Evolutionary conservation across 441 rosid species (phyloP), one percentile per base, ranked within the genome.

Genomic region (Adansonia gregorii): DNA sequence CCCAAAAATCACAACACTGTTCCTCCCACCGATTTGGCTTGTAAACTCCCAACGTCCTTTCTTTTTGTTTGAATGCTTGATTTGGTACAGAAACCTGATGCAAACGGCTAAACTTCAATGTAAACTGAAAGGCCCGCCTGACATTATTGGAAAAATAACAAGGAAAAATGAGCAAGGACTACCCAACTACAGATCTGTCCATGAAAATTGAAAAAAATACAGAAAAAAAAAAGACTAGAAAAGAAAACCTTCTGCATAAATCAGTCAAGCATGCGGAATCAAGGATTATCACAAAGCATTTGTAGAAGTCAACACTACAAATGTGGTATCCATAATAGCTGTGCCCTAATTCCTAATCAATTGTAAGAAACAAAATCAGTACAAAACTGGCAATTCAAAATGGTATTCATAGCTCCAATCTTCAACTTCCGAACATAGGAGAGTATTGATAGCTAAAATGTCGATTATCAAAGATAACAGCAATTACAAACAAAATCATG

Each of bases 11-110:
- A 19, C 22, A 12, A 19, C 49, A 55, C 48, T 11, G 14, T 55
- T 22, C 6, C 43, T 15, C 24, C 24, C 7, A 10, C 43, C 11
- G 66, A 60, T 39, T 24, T 24, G 41, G 41, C 41, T 24, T 3
- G n/a, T 61, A 31, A 11, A 66, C 51, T 66, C 14, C 70, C 11
- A 66, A 7, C 49, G 9, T 39, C 51, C 70, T 66, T 61, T 61
- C 27, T 2, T 12, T 5, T 56, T 0, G 5, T 43, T 11, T 6
- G 67, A 74, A 22, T 74, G 41, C 56, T 35, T 74, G 55, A 74
- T 59, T 63, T 74, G 76, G 76, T 60, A 74, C 2, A 74, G 39
- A 20, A 74, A 74, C 76, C 76, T 59, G 55, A 74, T 43, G 17
- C 67, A 59, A 41, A 60, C 43, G 0, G 68, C 68, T 64, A 60